These are phyloP conservation scores for Plasmodium falciparum DNA, from an alignment of 169 alveolate species.

Conservation along the genomic window DNA sequence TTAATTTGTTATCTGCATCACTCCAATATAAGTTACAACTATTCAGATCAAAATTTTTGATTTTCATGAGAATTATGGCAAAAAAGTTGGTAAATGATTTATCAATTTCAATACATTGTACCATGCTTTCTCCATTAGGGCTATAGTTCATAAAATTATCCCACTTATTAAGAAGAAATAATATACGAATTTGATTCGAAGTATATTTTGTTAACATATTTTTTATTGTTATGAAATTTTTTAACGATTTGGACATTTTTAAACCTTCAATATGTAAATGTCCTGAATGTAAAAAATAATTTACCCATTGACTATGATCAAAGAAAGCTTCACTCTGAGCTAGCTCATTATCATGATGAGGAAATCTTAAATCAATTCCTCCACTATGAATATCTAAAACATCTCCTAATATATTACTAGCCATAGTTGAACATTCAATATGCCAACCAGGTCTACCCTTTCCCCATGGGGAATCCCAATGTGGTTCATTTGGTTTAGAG, in stretches of 20 bases:
- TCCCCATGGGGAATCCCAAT: constrained; percentile 99
- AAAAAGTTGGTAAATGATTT: constrained; percentile 93
- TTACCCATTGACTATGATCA: constrained; percentile 95
- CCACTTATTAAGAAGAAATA: constrained; percentile 91
- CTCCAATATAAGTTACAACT: constrained; percentile 80
- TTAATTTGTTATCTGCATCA: constrained; percentile 77
- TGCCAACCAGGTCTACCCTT: constrained; percentile 99
- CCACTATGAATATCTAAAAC: constrained; percentile 99
- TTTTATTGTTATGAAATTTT: constrained; percentile 97
- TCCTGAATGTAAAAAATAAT: constrained; percentile 98
- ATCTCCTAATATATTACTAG: constrained; percentile 91
- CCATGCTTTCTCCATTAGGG: constrained; percentile 91
- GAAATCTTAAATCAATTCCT: constrained; percentile 98
- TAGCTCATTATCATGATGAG: constrained; percentile 99
- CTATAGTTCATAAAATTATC: constrained; percentile 93
- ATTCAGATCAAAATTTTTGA: constrained; percentile 79
- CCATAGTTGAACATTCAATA: constrained; percentile 99
- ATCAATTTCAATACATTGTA: constrained; percentile 95
- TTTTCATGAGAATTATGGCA: constrained; percentile 90
- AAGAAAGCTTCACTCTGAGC: constrained; percentile 99
- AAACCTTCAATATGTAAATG: constrained; percentile 98
- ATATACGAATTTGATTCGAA: constrained; percentile 92
- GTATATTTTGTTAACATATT: constrained; percentile 86
- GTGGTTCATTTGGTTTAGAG: constrained; percentile 97
- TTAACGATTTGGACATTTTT: constrained; percentile 98